Conservation (phyloP, 495 filamentous ascomycete species). For the Hypoxylon perforatum region DNA sequence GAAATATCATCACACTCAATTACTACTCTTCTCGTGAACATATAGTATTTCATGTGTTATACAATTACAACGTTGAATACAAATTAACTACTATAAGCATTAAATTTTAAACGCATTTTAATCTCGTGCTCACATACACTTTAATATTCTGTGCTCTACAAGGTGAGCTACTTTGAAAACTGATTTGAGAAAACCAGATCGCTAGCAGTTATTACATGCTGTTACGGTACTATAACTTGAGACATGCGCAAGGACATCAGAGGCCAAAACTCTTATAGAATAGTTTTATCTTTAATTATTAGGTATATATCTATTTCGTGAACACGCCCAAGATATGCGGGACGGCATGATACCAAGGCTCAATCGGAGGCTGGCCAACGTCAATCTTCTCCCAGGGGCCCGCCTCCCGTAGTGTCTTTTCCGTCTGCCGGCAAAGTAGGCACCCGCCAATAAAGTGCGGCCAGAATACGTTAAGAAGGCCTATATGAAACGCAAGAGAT, state of each 20-base stretch:
- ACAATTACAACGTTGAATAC: too few relatives aligned
- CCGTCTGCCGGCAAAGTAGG: slow-evolving; percentile 66
- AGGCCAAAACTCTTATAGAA: background rate
- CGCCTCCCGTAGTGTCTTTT: slow-evolving; percentile 59
- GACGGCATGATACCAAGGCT: slow-evolving; percentile 59
- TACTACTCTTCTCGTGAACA: too few relatives aligned
- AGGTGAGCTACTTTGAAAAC: too few relatives aligned
- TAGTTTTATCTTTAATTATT: background rate
- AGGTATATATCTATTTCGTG: slow-evolving; percentile 50
- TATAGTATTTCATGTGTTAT: too few relatives aligned
- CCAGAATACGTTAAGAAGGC: slow-evolving; percentile 60
- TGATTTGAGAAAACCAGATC: too few relatives aligned
- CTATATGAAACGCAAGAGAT: slow-evolving; percentile 20
- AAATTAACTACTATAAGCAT: too few relatives aligned
- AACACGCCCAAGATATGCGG: slow-evolving; percentile 68
- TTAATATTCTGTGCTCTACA: too few relatives aligned
- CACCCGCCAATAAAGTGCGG: slow-evolving; percentile 70
- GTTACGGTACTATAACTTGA: too few relatives aligned
- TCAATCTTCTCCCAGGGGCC: slow-evolving; percentile 69
- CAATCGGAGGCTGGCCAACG: slow-evolving; percentile 56
- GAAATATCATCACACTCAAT: background rate
- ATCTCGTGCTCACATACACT: too few relatives aligned
- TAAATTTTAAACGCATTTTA: too few relatives aligned
- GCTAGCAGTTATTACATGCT: too few relatives aligned
- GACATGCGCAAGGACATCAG: background rate